phyloP scores from a whole-genome alignment of 176 grass and related monocot species.

The Secale cereale region DNA sequence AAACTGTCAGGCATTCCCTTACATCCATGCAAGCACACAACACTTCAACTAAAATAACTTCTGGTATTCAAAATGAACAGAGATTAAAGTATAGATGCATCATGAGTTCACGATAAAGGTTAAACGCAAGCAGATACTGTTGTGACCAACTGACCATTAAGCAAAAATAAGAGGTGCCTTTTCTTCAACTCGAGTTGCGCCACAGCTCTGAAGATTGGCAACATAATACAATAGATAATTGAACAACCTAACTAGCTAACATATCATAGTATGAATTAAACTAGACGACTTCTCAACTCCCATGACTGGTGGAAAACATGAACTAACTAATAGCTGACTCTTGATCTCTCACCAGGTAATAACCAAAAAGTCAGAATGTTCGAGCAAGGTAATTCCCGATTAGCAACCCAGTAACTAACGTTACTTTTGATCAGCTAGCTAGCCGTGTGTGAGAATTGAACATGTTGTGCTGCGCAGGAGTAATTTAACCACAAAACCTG shows the following conservation, averaged over 20 bases:
- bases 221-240: background rate
- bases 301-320: background rate
- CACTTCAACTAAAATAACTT: slow-evolving; percentile 10
- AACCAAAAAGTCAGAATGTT: background rate
- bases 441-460: background rate
- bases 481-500: background rate
- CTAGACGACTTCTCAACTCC: background rate
- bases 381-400: background rate
- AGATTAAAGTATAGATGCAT: background rate
- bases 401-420: background rate
- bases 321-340: background rate
- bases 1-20: background rate
- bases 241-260: background rate
- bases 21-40: background rate
- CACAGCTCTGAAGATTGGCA: background rate
- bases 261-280: background rate
- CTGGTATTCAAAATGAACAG: slow-evolving; percentile 13
- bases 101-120: background rate
- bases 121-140: background rate
- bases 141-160: background rate
- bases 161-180: background rate
- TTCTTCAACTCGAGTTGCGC: background rate
- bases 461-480: background rate
- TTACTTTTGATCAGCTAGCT: background rate
- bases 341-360: background rate